Evolutionary conservation across 1,284 basidiomycete genomes (phyloP).

Genomic region (Omphalotus olearius): DNA sequence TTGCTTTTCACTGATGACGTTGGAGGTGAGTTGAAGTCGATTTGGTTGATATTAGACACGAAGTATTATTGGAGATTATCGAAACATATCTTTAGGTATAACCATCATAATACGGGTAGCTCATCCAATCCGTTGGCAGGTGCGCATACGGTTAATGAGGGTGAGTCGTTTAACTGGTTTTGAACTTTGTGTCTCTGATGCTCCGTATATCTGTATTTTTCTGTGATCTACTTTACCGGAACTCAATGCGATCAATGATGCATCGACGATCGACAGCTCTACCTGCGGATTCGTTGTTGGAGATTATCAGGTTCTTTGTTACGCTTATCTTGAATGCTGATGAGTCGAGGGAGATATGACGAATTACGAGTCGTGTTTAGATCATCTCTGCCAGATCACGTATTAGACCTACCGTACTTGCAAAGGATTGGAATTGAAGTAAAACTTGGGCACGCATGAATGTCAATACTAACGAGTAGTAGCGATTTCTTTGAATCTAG

Average conservation of each 20-base stretch:
- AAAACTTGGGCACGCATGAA: too few species aligned
- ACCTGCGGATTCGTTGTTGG: neutral
- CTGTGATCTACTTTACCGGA: neutral
- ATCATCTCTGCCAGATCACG: too few species aligned
- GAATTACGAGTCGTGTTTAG: too few species aligned
- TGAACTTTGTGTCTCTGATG: neutral
- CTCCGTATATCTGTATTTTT: neutral
- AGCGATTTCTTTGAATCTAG: too few species aligned
- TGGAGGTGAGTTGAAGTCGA: slow-evolving; percentile 26
- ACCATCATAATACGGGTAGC: slow-evolving; percentile 28
- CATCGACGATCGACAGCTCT: neutral
- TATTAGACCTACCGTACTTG: too few species aligned
- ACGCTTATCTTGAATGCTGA: slow-evolving; percentile 25
- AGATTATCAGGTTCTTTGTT: slow-evolving; percentile 21
- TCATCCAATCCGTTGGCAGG: slow-evolving; percentile 25
- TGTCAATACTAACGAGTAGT: too few species aligned
- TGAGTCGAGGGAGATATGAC: slow-evolving; percentile 8
- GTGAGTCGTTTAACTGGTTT: slow-evolving; percentile 10
- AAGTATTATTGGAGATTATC: slow-evolving; percentile 42
- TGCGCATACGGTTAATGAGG: slow-evolving; percentile 47
- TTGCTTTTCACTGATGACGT: slow-evolving; percentile 3
- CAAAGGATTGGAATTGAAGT: too few species aligned
- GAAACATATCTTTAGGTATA: slow-evolving; percentile 44
- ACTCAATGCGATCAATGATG: too few species aligned
- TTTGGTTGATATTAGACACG: slow-evolving; percentile 28